Base-by-base conservation (phyloP, 1,284 basidiomycete genomes). In the Amylostereum chailletii region DNA sequence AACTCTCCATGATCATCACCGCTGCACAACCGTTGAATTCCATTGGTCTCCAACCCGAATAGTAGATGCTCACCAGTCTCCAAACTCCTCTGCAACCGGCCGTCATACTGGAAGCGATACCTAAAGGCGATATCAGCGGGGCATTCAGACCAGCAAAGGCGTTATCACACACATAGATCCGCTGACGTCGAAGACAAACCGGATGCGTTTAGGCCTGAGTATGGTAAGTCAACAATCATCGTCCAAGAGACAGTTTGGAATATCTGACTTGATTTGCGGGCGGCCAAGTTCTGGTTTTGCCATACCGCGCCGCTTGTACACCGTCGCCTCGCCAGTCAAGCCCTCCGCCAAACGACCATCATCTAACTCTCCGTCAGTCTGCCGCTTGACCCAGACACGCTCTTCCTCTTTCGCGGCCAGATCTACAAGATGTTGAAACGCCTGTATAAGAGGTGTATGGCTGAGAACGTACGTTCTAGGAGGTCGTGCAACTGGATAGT, bases 21-120 rank as follows among this genome's bases (percentile, higher is more conserved):
- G 79, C 80, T 82, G 49, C 26, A 11, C 27, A 27, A 29, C 6
- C 19, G 29, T 27, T 39, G 6, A 9, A n/a, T 19, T 19, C 27
- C 9, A 44, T 9, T 29, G 4, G 50, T 31, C 3, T 37, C 27
- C 30, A 41, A 11, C 37, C 10, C 32, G 29, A 30, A 47, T 8
- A 47, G 6, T n/a, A 11, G 6, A 4, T 33, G 46, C 61, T 40
- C 53, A 79, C 81, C 81, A 52, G 81, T 81, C 61, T 84, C 81
- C 66, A 79, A 67, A 59, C 77, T 81, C 51, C 80, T 64, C 55
- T 76, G 71, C 51, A 84, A 57, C 3, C 81, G 75, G 3, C 79
- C 80, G 60, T 84, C 81, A 50, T 82, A 81, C 54, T 84, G 81
- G 67, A 84, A 84, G 4, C 81, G 79, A 61, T 83, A 82, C 77